phyloP scores from a whole-genome alignment of 345 rosid genomes.

The Psidium friedrichsthalianum region DNA sequence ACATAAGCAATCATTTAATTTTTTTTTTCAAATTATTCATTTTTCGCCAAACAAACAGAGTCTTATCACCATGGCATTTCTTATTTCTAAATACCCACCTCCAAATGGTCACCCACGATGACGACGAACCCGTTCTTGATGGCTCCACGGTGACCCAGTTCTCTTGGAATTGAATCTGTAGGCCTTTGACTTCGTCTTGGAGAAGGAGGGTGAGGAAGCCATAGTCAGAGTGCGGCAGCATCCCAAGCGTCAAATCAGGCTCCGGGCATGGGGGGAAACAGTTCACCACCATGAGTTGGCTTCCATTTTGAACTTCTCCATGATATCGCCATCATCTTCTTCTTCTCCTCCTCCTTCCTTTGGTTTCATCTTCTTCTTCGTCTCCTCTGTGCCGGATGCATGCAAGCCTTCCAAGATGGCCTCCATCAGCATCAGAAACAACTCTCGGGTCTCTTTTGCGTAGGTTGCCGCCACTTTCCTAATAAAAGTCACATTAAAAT shows the following conservation, averaged over 20 bases:
- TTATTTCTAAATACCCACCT: conserved; percentile 23
- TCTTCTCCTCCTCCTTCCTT: not conserved
- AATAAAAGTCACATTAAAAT: not conserved
- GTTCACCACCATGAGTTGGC: conserved; percentile 66
- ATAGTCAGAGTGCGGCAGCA: conserved; percentile 91
- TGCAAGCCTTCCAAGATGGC: conserved; percentile 64
- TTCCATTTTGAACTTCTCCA: conserved; percentile 43
- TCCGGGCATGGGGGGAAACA: conserved; percentile 84
- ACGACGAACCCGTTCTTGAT: conserved; percentile 57
- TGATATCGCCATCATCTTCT: not conserved
- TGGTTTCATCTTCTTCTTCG: conserved; percentile 4
- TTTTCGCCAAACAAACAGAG: too few relatives aligned
- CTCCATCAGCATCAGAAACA: conserved; percentile 51
- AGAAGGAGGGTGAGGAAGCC: conserved; percentile 83
- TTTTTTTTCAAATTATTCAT: too few relatives aligned
- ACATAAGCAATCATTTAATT: too few relatives aligned
- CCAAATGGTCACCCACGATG: conserved; percentile 88
- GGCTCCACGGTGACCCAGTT: conserved; percentile 72
- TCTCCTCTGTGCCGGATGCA: not conserved
- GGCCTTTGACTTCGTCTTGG: conserved; percentile 70
- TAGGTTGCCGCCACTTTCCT: conserved; percentile 62
- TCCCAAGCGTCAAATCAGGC: conserved; percentile 74
- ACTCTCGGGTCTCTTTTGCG: conserved; percentile 45
- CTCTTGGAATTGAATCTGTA: conserved; percentile 43
- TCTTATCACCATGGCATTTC: not conserved